Percentiles rank a stretch among this genome's conserved stretches.
Evolutionary conservation across 108 stramenopile species (phyloP).

Genomic region (Cyclotella sp.): DNA sequence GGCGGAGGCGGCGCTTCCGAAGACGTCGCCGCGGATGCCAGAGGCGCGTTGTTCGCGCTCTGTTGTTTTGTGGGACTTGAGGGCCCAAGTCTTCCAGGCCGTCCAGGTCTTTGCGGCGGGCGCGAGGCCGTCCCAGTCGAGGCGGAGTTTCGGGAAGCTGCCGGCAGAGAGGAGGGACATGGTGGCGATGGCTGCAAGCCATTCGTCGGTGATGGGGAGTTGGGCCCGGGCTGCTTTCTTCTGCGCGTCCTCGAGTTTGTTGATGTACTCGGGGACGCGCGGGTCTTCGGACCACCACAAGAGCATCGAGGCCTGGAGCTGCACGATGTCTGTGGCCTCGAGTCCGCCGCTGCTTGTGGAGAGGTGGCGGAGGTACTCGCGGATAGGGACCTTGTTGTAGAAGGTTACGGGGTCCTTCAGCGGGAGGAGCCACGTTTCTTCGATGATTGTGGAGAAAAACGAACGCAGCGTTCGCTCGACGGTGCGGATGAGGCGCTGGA

Average conservation of each 20-base stretch:
- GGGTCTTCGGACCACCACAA: background rate
- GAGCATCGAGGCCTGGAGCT: background rate
- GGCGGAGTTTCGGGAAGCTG: constrained; percentile 3
- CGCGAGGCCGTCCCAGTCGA: background rate
- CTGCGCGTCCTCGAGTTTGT: constrained; percentile 21
- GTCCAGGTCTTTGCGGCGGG: constrained; percentile 3
- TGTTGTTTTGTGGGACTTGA: background rate
- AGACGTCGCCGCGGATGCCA: background rate
- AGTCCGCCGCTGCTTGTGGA: background rate
- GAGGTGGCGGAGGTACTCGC: background rate
- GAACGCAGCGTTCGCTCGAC: background rate
- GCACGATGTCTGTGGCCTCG: constrained; percentile 6
- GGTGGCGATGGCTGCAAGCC: constrained; percentile 19
- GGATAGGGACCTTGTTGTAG: constrained; percentile 4
- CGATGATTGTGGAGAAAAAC: background rate
- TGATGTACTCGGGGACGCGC: constrained; percentile 21
- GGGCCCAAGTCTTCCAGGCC: constrained; percentile 6
- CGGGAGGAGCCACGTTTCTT: constrained; percentile 3
- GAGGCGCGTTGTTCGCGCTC: constrained; percentile 11
- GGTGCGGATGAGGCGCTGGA: constrained; percentile 7
- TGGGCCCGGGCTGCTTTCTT: constrained; percentile 14
- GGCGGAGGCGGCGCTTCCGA: background rate
- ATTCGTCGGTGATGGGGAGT: constrained; percentile 16
- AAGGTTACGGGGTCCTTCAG: constrained; percentile 1
- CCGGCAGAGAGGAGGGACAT: constrained; percentile 1